A percentile compares a stretch with the other conserved stretches of the same genome.
Conservation (phyloP, 129 eudicot genomes). For the Chrysanthemum makinoi region DNA sequence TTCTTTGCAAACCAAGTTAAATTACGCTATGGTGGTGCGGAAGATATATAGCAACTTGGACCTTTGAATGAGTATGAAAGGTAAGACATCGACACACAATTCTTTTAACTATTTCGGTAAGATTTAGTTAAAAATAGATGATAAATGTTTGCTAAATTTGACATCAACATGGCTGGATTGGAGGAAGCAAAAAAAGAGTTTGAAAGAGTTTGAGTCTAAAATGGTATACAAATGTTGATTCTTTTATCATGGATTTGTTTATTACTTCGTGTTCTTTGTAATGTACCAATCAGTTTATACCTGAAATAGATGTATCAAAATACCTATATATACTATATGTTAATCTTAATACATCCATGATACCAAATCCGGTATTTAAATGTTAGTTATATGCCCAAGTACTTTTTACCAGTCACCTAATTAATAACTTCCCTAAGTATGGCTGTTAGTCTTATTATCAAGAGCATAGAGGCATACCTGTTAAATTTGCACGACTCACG, state of each 20-base stretch:
- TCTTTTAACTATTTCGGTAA: neutral
- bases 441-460: no score
- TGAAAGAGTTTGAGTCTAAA: conserved; percentile 33
- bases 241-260: conserved; percentile 39
- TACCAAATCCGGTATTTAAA: neutral
- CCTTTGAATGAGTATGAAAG: conserved; percentile 84
- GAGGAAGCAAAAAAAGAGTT: conserved; percentile 82
- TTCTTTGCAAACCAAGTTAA: conserved; percentile 80
- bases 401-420: conserved; percentile 10
- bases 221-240: conserved; percentile 32
- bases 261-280: conserved; percentile 27
- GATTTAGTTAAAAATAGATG: neutral
- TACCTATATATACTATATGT: conserved; percentile 16
- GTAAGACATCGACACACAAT: conserved; percentile 26
- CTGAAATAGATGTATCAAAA: conserved; percentile 32
- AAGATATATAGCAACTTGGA: conserved; percentile 78
- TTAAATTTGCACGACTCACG: no score
- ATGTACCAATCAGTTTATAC: conserved; percentile 21
- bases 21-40: conserved; percentile 76
- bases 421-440: neutral
- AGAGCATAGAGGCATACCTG: no score
- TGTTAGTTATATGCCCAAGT: neutral
- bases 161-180: conserved; percentile 57
- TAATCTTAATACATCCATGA: conserved; percentile 24
- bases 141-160: neutral